Evolutionary conservation across 305 asterid genomes (phyloP).

Genomic region (Fraxinus platypoda): DNA sequence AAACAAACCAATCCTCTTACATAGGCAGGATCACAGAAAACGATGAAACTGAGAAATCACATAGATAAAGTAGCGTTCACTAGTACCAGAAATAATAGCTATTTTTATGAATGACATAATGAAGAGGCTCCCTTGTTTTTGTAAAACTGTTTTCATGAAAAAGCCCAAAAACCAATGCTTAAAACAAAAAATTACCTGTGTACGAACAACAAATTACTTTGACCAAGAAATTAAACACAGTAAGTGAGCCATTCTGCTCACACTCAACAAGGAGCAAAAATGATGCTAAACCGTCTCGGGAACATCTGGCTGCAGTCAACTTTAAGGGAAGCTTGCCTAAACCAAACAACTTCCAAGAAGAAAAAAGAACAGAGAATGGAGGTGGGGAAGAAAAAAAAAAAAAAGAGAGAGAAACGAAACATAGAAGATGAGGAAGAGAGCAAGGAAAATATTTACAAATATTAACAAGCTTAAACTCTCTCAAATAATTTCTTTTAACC

Average conservation of each 20-base stretch:
- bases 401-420: not conserved
- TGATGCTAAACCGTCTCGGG: slow-evolving; percentile 51
- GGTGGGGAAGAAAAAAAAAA: not conserved
- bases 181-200: slow-evolving; percentile 48
- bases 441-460: slow-evolving; percentile 21
- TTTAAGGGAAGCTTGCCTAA: slow-evolving; percentile 62
- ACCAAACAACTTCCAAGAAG: slow-evolving; percentile 43
- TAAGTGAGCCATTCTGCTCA: slow-evolving; percentile 19
- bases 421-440: slow-evolving; percentile 46
- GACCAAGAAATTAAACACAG: slow-evolving; percentile 39
- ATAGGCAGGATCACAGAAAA: not conserved
- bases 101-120: not conserved
- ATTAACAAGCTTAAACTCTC: slow-evolving; percentile 28
- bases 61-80: not conserved
- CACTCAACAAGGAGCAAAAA: slow-evolving; percentile 29
- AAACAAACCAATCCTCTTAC: not conserved
- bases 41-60: not conserved
- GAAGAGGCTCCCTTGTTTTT: not conserved
- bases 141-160: not conserved
- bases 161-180: slow-evolving; percentile 20
- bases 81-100: not conserved
- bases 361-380: slow-evolving; percentile 16
- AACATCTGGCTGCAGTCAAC: slow-evolving; percentile 55
- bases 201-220: slow-evolving; percentile 40
- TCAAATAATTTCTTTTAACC: slow-evolving; percentile 7